Percentiles rank a stretch among this genome's conserved stretches.
These are phyloP conservation scores for Harrya chromipes DNA, from an alignment of 768 basidiomycete species.

Conservation along the genomic window DNA sequence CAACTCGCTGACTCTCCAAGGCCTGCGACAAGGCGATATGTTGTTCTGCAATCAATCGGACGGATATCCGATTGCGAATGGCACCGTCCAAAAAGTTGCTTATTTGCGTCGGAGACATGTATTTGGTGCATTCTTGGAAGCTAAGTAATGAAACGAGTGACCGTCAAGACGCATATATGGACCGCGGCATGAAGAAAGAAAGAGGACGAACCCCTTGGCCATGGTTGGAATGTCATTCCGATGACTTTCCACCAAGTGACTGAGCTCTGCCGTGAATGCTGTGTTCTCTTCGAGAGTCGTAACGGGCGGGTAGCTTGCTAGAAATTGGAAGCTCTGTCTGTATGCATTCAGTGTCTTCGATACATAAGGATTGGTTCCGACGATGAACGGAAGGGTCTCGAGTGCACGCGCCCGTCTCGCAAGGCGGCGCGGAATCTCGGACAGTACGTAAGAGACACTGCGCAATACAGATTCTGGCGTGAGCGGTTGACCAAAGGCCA, in stretches of 20 bases:
- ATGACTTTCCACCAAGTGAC: slow-evolving; percentile 69
- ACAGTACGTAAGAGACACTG: slow-evolving; percentile 70
- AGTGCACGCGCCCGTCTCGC: slow-evolving; percentile 72
- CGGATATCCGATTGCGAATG: slow-evolving; percentile 83
- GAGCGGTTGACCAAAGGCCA: slow-evolving; percentile 74
- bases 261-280: slow-evolving; percentile 63
- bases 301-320: slow-evolving; percentile 66
- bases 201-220: slow-evolving; percentile 70
- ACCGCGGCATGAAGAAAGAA: slow-evolving; percentile 2
- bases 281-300: slow-evolving; percentile 67
- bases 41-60: slow-evolving; percentile 87
- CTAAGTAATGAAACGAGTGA: slow-evolving; percentile 33
- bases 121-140: slow-evolving; percentile 82
- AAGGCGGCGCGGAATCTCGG: slow-evolving; percentile 75
- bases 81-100: slow-evolving; percentile 78
- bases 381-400: slow-evolving; percentile 80
- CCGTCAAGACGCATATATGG: neutral
- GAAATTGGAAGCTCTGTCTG: slow-evolving; percentile 63
- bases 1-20: slow-evolving; percentile 40
- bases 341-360: slow-evolving; percentile 66
- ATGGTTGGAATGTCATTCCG: slow-evolving; percentile 87
- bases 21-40: slow-evolving; percentile 82
- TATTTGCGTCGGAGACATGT: slow-evolving; percentile 80
- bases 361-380: slow-evolving; percentile 88
- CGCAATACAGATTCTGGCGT: slow-evolving; percentile 66